These are phyloP conservation scores for Grosmannia clavigera DNA, from an alignment of 2,329 filamentous ascomycete species.

Conservation along the genomic window DNA sequence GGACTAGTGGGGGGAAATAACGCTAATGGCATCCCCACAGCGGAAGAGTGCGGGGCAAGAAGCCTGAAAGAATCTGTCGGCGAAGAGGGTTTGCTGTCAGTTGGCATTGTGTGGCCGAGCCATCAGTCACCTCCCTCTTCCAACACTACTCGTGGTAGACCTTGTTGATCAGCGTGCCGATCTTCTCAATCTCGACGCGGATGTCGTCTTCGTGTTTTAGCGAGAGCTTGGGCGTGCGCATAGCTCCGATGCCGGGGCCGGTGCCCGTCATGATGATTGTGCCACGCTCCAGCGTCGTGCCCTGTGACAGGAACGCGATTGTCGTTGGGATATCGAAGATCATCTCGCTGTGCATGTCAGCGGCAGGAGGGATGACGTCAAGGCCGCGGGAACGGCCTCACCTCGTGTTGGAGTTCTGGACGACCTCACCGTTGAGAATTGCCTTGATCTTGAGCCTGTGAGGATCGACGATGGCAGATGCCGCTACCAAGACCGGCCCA, in stretches of 20 bases:
- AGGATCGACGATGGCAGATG: conserved; percentile 18
- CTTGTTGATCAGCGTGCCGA: conserved; percentile 25
- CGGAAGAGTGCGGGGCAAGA: neutral
- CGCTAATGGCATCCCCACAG: neutral
- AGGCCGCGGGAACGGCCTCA: neutral
- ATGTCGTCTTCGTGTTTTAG: conserved; percentile 17
- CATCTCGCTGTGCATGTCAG: conserved; percentile 17
- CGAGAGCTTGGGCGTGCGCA: conserved; percentile 20
- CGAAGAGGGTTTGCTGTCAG: too few species aligned
- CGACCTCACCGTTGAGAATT: conserved; percentile 22
- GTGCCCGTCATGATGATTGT: conserved; percentile 29
- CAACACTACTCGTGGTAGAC: conserved; percentile 21
- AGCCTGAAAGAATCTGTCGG: neutral
- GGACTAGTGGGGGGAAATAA: neutral
- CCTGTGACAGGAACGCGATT: conserved; percentile 23
- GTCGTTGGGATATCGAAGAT: conserved; percentile 25
- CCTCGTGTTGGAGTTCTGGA: conserved; percentile 24
- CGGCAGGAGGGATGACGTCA: neutral
- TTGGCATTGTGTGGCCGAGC: too few species aligned
- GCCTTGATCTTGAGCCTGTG: conserved; percentile 20
- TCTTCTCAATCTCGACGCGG: conserved; percentile 23
- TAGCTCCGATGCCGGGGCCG: conserved; percentile 28
- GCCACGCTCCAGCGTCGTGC: conserved; percentile 24
- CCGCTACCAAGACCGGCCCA: conserved; percentile 23
- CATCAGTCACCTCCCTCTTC: too few species aligned